Base-by-base conservation (phyloP, 1,284 basidiomycete genomes). In the Apiotrichum akiyoshidainum region DNA sequence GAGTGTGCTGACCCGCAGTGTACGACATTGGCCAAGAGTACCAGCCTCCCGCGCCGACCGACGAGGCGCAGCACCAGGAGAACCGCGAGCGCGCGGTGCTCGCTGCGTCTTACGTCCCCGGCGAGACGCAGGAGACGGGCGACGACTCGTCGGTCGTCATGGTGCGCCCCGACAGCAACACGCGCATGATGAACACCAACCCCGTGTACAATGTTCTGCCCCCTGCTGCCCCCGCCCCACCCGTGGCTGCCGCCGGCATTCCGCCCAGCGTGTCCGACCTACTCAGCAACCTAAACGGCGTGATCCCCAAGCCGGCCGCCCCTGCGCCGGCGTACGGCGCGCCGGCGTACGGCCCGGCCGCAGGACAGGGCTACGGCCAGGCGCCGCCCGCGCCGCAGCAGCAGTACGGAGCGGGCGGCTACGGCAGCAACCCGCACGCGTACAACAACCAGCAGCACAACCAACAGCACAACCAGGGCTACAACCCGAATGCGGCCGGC, bases 11-110 rank as follows among this genome's bases (percentile, higher is more conserved):
- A 50, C 48, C 10, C 0, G n/a, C 52, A 48, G 52, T 48, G n/a
- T 63, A 60, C 42, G 55, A 40, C 21, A 40, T 40, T 13, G 42
- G 49, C n/a, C 39, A 10, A 11, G 42, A 51, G 16, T 10, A 44
- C 4, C 7, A n/a, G 2, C 37, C n/a, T 0, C 33, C 21, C 13
- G 16, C 19, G 10, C 48, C 48, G 12, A 68, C 64, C 9, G 51
- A 53, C 4, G 74, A 75, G 54, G 47, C 50, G 1, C 34, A 53
- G 8, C 59, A 31, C 0, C 74, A 76, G 61, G 69, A 66, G n/a
- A 51, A 55, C 21, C 60, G 73, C 19, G 73, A 74, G 46, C 57
- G 65, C 11, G 58, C 68, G 4, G 63, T 69, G 19, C 65, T 73
- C 9, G 65, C 66, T 31, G 60, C 66, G 9, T 47, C 51, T 5